Conservation (phyloP, 257 asterid genomes). For the Solanum sejunctum region DNA sequence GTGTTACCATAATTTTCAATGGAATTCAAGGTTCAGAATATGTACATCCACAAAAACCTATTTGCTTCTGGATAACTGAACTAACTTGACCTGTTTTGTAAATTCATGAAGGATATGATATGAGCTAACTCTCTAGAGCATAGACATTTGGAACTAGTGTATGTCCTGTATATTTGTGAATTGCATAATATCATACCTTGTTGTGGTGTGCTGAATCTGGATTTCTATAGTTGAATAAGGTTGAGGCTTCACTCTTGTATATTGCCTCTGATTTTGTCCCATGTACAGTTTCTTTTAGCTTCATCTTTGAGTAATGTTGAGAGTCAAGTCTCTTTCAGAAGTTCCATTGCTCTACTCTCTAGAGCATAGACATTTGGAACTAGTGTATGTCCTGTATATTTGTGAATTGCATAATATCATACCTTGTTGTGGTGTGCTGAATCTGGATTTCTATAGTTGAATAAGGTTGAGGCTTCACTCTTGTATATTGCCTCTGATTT, state of each 20-base stretch:
- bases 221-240: constrained; percentile 9
- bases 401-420: background rate
- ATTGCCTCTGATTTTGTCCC: background rate
- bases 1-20: background rate
- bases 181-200: background rate
- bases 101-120: background rate
- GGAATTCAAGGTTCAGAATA: background rate
- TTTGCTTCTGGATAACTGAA: background rate
- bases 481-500: background rate
- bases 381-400: background rate
- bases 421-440: background rate
- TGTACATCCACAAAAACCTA: background rate
- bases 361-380: background rate
- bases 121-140: background rate
- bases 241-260: constrained; percentile 18
- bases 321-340: background rate
- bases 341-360: too few relatives aligned
- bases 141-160: background rate
- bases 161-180: background rate
- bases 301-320: background rate
- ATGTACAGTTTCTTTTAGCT: background rate
- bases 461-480: constrained; percentile 20
- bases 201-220: background rate
- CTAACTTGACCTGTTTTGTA: background rate
- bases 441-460: constrained; percentile 7